phyloP scores from a whole-genome alignment of 192 early-diverging fungal species.

The Backusella parvicylindrica region DNA sequence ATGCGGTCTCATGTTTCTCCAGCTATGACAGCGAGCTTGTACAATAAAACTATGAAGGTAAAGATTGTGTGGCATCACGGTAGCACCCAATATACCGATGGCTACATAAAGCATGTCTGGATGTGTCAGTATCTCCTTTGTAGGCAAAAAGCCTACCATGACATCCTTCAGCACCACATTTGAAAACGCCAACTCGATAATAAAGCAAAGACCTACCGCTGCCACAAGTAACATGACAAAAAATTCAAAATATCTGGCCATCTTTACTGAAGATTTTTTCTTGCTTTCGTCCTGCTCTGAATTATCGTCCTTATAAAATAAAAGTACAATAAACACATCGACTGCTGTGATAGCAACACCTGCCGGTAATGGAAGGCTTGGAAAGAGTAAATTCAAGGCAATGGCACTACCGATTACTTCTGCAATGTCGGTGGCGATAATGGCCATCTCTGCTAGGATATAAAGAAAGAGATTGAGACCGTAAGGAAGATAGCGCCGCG shows the following conservation, averaged over 20 bases:
- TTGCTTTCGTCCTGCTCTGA: not conserved
- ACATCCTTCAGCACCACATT: slow-evolving; percentile 58
- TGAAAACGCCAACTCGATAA: slow-evolving; percentile 55
- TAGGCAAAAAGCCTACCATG: slow-evolving; percentile 60
- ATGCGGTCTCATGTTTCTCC: slow-evolving; percentile 16
- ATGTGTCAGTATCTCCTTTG: slow-evolving; percentile 51
- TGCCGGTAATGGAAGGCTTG: slow-evolving; percentile 56
- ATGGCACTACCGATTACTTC: slow-evolving; percentile 74
- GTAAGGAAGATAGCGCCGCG: slow-evolving; percentile 53
- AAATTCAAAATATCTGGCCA: slow-evolving; percentile 59
- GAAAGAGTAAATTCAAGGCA: slow-evolving; percentile 74
- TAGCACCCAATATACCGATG: slow-evolving; percentile 84
- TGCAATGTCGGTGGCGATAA: slow-evolving; percentile 80
- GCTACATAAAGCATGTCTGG: slow-evolving; percentile 59
- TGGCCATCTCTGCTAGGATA: slow-evolving; percentile 69
- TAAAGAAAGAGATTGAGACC: slow-evolving; percentile 64
- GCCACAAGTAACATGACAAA: slow-evolving; percentile 63
- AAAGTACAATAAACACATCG: slow-evolving; percentile 71
- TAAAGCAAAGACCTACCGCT: slow-evolving; percentile 63
- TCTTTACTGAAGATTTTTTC: slow-evolving; percentile 24
- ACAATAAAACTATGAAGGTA: slow-evolving; percentile 79
- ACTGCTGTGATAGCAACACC: slow-evolving; percentile 71
- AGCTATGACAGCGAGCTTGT: slow-evolving; percentile 48
- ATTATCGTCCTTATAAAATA: slow-evolving; percentile 55
- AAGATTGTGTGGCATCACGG: slow-evolving; percentile 70